Conservation (phyloP, 2,329 filamentous ascomycete species). For the Aureobasidium pullulans region DNA sequence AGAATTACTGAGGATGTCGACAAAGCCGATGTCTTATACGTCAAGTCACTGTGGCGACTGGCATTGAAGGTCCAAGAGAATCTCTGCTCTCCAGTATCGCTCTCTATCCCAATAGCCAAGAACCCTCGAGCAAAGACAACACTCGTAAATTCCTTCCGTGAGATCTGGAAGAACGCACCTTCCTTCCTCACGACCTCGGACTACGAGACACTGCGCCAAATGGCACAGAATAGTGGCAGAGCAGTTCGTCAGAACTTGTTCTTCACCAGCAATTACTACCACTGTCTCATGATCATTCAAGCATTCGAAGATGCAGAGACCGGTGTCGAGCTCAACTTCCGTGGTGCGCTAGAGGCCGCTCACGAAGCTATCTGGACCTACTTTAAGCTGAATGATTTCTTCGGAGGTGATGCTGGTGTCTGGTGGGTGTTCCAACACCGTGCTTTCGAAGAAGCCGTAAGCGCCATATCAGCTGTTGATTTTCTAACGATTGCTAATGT, state of each 20-base stretch:
- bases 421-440: constrained; percentile 84
- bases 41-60: constrained; percentile 69
- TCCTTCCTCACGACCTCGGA: constrained; percentile 63
- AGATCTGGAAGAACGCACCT: constrained; percentile 67
- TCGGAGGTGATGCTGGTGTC: constrained; percentile 64
- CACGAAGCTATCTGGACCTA: constrained; percentile 68
- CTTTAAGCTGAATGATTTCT: constrained; percentile 62
- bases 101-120: constrained; percentile 63
- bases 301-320: constrained; percentile 58
- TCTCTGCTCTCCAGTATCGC: constrained; percentile 65
- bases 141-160: constrained; percentile 61
- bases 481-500: constrained; percentile 17
- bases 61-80: constrained; percentile 72
- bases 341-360: constrained; percentile 65
- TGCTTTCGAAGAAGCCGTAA: constrained; percentile 68
- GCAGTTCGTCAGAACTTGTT: constrained; percentile 69
- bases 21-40: constrained; percentile 44
- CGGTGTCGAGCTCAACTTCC: constrained; percentile 48
- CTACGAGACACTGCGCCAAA: constrained; percentile 48
- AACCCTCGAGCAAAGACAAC: constrained; percentile 62
- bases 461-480: constrained; percentile 30
- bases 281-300: constrained; percentile 74
- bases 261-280: constrained; percentile 73
- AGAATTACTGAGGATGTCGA: constrained; percentile 24
- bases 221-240: constrained; percentile 55